Evolutionary conservation across 2,329 filamentous ascomycete genomes (phyloP).

Genomic region (Colletotrichum cereale): DNA sequence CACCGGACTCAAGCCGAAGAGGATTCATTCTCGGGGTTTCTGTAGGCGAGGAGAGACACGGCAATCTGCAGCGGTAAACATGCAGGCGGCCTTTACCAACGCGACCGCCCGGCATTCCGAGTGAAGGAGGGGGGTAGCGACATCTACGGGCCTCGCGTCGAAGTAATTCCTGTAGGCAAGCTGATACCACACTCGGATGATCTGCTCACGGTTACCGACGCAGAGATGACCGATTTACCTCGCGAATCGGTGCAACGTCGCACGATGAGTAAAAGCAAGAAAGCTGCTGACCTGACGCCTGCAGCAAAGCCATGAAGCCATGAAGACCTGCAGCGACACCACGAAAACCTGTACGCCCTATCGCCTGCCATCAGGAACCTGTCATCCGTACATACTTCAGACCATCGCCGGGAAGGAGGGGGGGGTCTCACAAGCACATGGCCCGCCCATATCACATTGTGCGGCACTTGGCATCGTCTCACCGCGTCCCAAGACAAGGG

Average conservation of each 20-base stretch:
- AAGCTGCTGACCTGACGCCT: slow-evolving; percentile 16
- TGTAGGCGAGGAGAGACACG: background rate
- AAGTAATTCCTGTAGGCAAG: too few relatives aligned
- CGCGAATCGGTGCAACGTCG: background rate
- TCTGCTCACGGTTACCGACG: background rate
- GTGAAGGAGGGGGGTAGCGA: background rate
- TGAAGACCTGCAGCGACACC: background rate
- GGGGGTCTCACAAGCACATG: slow-evolving; percentile 25
- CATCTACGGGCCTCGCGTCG: background rate
- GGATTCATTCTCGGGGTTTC: background rate
- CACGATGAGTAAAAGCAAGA: slow-evolving; percentile 7
- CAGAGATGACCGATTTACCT: too few relatives aligned
- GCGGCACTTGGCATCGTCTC: slow-evolving; percentile 41
- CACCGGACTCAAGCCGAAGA: background rate
- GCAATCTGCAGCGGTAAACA: background rate
- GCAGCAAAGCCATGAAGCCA: too few relatives aligned
- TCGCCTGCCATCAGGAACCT: slow-evolving; percentile 10
- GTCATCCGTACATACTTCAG: slow-evolving; percentile 37
- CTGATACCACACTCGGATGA: background rate
- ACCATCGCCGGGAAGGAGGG: slow-evolving; percentile 10
- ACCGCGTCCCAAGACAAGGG: slow-evolving; percentile 34
- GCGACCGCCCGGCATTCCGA: background rate
- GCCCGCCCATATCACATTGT: slow-evolving; percentile 25
- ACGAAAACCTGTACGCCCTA: background rate
- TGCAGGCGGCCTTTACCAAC: slow-evolving; percentile 18